phyloP scores from a whole-genome alignment of 257 asterid genomes.

The Oldenlandia corymbosa region DNA sequence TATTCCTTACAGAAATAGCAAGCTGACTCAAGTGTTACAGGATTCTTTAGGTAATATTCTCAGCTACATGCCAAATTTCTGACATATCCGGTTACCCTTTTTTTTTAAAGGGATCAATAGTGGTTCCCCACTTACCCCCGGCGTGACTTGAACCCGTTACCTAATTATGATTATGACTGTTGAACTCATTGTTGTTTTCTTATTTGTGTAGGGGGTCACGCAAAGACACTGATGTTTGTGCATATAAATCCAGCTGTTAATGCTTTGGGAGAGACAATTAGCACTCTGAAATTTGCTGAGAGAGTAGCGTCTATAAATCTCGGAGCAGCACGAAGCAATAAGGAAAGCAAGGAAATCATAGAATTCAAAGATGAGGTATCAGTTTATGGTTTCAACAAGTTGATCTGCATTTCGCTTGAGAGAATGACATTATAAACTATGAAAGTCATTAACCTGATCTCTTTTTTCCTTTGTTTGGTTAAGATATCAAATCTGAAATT shows the following conservation, averaged over 20 bases:
- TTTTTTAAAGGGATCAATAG: too few species aligned
- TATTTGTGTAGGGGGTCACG: constrained; percentile 51
- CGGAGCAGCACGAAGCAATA: constrained; percentile 79
- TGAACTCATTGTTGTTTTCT: constrained; percentile 3
- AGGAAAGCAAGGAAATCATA: constrained; percentile 72
- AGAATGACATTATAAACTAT: background rate
- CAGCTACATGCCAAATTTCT: background rate
- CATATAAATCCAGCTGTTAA: constrained; percentile 77
- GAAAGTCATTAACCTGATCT: background rate
- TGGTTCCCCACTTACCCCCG: too few species aligned
- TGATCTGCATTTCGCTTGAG: background rate
- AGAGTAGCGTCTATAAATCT: constrained; percentile 85
- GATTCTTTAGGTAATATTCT: constrained; percentile 65
- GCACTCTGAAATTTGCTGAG: constrained; percentile 85
- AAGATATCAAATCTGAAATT: constrained; percentile 81
- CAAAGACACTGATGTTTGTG: constrained; percentile 83
- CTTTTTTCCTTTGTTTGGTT: constrained; percentile 18
- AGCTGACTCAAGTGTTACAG: constrained; percentile 88
- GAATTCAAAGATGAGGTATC: constrained; percentile 81
- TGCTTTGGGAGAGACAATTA: constrained; percentile 80
- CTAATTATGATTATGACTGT: too few species aligned
- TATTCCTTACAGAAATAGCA: constrained; percentile 88
- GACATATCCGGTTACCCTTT: background rate
- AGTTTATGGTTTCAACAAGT: constrained; percentile 13
- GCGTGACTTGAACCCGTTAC: too few species aligned